Evolutionary conservation across 768 basidiomycete species (phyloP), one percentile per base, ranked within the genome.

Genomic region (Omphalotus guepiniiformis): DNA sequence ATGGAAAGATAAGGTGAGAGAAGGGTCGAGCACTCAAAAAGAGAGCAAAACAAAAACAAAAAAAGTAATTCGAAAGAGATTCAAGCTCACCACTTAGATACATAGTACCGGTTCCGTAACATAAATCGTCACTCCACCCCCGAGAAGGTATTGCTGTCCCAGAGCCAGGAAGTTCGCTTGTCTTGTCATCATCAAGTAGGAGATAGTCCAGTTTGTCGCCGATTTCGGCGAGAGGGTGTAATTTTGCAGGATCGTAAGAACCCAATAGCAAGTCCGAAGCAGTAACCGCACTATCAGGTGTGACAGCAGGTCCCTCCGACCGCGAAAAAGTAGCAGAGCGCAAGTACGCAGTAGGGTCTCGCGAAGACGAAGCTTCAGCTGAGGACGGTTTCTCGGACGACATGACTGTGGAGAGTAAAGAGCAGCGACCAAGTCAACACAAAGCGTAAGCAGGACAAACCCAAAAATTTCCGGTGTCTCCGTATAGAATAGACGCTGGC

Each of bases 81-180:
- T 65, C 40, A 22, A 51, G 84, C 91, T 63, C 63, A 97, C 95
- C 95, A 67, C 88, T 79, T 48, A 99, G 83, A 82, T 99, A 99
- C 74, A 93, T 96, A 56, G 94, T 94, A 54, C 96, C 96, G 59
- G 94, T 97, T 62, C 96, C 96, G 71, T 98, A 97, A 80, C 93
- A 97, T 51, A 99, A 72, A 73, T 99, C 96, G 74, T 99, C 96
- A 71, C 92, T 90, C 94, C 93, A 98, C 53, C 96, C 93, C 73
- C 96, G 76, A 64, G 86, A 89, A 57, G 94, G 93, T 55, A 99
- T 80, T 49, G 94, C 93, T 51, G 89, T 93, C 58, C 76, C 79
- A 58, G 89, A 82, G 42, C 96, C 96, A 62, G 92, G 92, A 52
- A 96, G 73, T 46, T 91, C 83, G 66, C 70, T 92, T 58, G 85